Percentiles rank a stretch among this genome's conserved stretches.
Evolutionary conservation across 129 eudicot genomes (phyloP).

Genomic region (Helichrysum umbraculigerum): DNA sequence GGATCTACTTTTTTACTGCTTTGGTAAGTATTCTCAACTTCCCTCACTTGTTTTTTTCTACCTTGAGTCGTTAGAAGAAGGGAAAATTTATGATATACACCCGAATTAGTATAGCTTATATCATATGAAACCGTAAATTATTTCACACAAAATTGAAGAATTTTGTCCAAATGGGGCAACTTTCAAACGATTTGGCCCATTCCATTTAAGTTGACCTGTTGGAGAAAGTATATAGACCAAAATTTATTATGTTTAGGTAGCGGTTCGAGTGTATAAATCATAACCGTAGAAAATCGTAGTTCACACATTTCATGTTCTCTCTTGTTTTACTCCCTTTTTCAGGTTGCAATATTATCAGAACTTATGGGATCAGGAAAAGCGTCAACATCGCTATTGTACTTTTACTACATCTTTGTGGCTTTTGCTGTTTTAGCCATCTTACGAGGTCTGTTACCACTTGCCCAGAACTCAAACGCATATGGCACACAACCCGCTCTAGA

Average conservation of each 20-base stretch:
- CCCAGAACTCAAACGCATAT: conserved; percentile 28
- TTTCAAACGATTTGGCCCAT: neutral
- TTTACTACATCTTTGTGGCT: conserved; percentile 64
- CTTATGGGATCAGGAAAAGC: conserved; percentile 51
- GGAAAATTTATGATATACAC: neutral
- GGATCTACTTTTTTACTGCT: conserved; percentile 49
- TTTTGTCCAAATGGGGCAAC: neutral
- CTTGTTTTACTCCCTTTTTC: neutral
- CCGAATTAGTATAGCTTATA: neutral
- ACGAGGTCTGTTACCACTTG: conserved; percentile 57
- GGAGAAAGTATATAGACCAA: no score
- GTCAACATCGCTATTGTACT: conserved; percentile 51
- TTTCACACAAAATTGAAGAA: neutral
- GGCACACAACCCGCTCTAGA: conserved; percentile 36
- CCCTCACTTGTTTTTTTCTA: neutral
- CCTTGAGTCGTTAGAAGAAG: neutral
- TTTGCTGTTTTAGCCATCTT: conserved; percentile 58
- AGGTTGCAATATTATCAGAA: conserved; percentile 74
- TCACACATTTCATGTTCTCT: no score
- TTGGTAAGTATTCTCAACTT: conserved; percentile 46
- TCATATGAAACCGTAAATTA: neutral
- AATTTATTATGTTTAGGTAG: no score
- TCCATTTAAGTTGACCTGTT: neutral
- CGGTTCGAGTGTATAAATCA: no score
- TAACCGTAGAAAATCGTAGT: no score